These are phyloP conservation scores for Chrysosporium queenslandicum DNA, from an alignment of 2,329 filamentous ascomycete species.

Conservation along the genomic window DNA sequence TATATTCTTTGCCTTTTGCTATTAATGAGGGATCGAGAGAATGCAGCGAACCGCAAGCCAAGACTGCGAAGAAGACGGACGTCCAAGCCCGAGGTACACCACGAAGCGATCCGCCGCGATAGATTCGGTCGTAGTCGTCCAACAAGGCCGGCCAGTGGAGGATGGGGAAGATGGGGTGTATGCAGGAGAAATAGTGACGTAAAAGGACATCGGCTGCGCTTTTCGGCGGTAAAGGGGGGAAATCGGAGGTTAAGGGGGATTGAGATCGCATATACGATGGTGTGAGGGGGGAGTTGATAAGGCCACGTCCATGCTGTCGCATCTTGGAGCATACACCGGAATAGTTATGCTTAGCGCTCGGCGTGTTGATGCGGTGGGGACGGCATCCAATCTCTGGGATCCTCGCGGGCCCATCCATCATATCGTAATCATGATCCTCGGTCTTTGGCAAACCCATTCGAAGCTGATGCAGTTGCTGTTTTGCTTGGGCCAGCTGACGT, in stretches of 20 bases:
- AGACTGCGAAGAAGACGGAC: constrained; percentile 68
- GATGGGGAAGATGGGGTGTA: constrained; percentile 74
- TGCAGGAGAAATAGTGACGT: constrained; percentile 61
- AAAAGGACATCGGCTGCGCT: constrained; percentile 62
- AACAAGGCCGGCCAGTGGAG: constrained; percentile 81
- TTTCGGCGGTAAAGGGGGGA: constrained; percentile 60
- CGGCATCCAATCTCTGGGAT: constrained; percentile 58
- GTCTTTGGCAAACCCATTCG: constrained; percentile 52
- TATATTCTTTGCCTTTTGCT: constrained; percentile 53
- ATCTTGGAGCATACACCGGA: constrained; percentile 63
- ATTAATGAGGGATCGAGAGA: constrained; percentile 47
- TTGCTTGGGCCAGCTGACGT: constrained; percentile 72
- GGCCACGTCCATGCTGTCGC: constrained; percentile 61
- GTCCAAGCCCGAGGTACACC: constrained; percentile 60
- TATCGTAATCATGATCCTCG: constrained; percentile 35
- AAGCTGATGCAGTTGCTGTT: constrained; percentile 67
- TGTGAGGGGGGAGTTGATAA: constrained; percentile 67
- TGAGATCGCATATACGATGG: constrained; percentile 49
- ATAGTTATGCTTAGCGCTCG: constrained; percentile 54
- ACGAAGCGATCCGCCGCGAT: constrained; percentile 53
- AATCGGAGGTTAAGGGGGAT: constrained; percentile 42
- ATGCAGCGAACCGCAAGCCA: constrained; percentile 74
- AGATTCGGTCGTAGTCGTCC: constrained; percentile 64
- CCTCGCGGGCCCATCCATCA: constrained; percentile 39
- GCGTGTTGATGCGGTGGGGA: constrained; percentile 53